Evolutionary conservation across 73 alveolate genomes (phyloP).

Genomic region (Urostyla sp.): DNA sequence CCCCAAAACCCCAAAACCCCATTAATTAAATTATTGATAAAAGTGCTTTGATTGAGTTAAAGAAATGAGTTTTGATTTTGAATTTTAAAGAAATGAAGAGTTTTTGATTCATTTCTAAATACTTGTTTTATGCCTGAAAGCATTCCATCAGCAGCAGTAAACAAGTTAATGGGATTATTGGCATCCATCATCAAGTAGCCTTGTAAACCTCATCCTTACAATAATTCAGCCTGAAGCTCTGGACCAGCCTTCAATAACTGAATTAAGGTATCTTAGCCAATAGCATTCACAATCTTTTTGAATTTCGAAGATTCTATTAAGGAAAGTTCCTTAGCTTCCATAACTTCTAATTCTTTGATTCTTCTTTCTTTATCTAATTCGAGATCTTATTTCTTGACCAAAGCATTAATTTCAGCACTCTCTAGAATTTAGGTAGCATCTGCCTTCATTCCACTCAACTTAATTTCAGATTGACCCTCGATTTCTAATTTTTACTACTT

Average conservation of each 20-base stretch:
- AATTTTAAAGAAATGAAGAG: no score
- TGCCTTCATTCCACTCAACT: constrained; percentile 74
- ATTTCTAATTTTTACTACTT: constrained; percentile 69
- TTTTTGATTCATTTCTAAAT: no score
- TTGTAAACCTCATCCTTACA: constrained; percentile 78
- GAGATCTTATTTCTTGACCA: constrained; percentile 54
- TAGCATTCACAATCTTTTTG: constrained; percentile 71
- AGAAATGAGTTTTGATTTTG: no score
- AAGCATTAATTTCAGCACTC: constrained; percentile 63
- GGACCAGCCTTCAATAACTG: constrained; percentile 91
- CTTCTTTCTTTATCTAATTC: constrained; percentile 63
- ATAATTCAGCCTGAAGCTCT: constrained; percentile 83
- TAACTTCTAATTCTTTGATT: constrained; percentile 79
- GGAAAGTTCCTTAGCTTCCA: constrained; percentile 72
- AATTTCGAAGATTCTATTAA: constrained; percentile 78
- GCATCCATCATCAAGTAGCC: constrained; percentile 89
- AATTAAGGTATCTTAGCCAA: constrained; percentile 83
- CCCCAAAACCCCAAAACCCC: no score
- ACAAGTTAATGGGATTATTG: constrained; percentile 84
- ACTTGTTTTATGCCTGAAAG: no score
- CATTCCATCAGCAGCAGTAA: constrained; percentile 85
- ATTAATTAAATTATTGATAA: no score
- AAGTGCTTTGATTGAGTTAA: no score
- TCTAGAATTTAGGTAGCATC: constrained; percentile 71
- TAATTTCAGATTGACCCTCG: constrained; percentile 78